A percentile compares a stretch with the other conserved stretches of the same genome.
phyloP scores from a whole-genome alignment of 2,329 filamentous ascomycete species.

The Hymenoscyphus infarciens region DNA sequence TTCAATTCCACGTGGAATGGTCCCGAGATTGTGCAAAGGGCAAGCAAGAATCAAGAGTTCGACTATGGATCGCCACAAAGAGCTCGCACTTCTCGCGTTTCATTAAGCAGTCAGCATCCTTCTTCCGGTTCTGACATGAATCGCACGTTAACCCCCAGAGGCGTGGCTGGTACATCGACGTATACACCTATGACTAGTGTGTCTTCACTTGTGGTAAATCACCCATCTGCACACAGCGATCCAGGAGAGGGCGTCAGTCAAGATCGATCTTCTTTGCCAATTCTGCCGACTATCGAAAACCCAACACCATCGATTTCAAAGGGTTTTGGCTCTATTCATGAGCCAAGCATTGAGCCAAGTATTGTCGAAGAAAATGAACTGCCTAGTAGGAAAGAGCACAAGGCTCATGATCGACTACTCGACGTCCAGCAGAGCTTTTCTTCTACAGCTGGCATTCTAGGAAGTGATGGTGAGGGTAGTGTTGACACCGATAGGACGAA shows the following conservation, averaged over 20 bases:
- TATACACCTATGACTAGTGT: conserved; percentile 28
- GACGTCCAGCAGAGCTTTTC: neutral
- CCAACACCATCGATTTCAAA: neutral
- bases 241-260: neutral
- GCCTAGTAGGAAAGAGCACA: neutral
- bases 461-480: conserved; percentile 11
- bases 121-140: conserved; percentile 23
- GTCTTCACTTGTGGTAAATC: conserved; percentile 27
- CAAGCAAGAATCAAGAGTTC: conserved; percentile 16
- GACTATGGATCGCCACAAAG: conserved; percentile 22
- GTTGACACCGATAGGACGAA: neutral
- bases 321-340: neutral
- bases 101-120: conserved; percentile 13
- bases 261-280: conserved; percentile 3
- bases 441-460: conserved; percentile 7
- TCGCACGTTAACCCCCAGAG: conserved; percentile 20
- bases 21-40: neutral
- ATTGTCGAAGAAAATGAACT: neutral
- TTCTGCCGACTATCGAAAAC: neutral
- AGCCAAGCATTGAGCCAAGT: conserved; percentile 5
- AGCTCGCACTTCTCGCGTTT: neutral
- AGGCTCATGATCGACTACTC: neutral
- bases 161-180: conserved; percentile 13
- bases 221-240: conserved; percentile 13
- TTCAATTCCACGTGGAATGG: neutral